Evolutionary conservation across 2,329 filamentous ascomycete genomes (phyloP), one percentile per base, ranked within the genome.

Genomic region (Sarocladium kiliense): DNA sequence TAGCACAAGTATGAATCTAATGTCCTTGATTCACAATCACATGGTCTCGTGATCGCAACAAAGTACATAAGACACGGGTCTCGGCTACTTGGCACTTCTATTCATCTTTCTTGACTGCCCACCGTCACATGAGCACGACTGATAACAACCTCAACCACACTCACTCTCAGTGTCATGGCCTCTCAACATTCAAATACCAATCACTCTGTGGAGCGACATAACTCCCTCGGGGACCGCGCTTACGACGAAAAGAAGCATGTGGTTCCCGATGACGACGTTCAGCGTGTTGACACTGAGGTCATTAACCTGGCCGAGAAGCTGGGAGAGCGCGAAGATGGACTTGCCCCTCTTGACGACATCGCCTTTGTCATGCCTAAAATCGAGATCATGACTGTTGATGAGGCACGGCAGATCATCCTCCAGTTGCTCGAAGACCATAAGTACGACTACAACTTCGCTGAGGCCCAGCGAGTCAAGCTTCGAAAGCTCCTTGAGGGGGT

Each of bases 381-480:
- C 34, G 55, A 61, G 3, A 53, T 57, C 6, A 51, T 64, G 54
- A 60, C 55, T 11, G 54, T 63, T 27, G 56, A 59, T 10, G 60
- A 63, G 54, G 58, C 58, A 27, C 57, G 54, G n/a, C 54, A 55
- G 16, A 64, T 64, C 19, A 53, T 62, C 7, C 30, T 44, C 16
- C n/a, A 59, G 2, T 44, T 63, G 12, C 58, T 64, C 32, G 56
- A 61, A 37, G 41, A 59, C 19, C 62, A 64, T 41, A 59, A 63
- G 45, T 63, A 61, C 53, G 62, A 63, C 55, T 64, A 64, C 56
- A 64, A 64, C 27, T 64, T 64, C 39, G 55, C 59, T 26, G 30
- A 56, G 6, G 18, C 27, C 3, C 59, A 58, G 26, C 61, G 61
- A 4, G 37, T 34, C n/a, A 63, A 62, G 53, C 58, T 64, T 18